Base-by-base conservation (phyloP, 2,329 filamentous ascomycete genomes). In the Monosporascus ibericus region DNA sequence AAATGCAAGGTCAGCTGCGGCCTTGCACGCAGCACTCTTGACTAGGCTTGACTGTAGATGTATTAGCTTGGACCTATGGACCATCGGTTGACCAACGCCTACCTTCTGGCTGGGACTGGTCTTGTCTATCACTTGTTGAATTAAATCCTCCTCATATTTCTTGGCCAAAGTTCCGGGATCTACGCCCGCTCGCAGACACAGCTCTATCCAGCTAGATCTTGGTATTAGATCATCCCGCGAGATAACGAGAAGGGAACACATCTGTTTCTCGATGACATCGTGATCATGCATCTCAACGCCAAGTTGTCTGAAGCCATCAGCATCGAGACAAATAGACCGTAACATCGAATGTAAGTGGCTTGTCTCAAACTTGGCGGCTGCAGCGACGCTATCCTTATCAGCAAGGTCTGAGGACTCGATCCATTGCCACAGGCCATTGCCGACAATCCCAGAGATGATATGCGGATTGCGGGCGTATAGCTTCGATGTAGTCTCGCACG, bases 1-100 rank as follows among this genome's bases (percentile, higher is more conserved):
- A 65, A 99, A 99, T 3, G 90, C 92, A 53, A 99, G 77, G 64
- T 97, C 94, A 38, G 92, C 91, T 11, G 90, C 89, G 7, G 92
- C 90, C 60, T 85, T 85, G 68, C 86, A 95, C 3, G 92, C 88
- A 49, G 92, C 92, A 40, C 75, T 71, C 62, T 83, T 85, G 44
- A 89, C 74, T 3, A 62, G 51, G 25, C 63, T 66, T 5, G 72
- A 72, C 66, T 70, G 52, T 34, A 52, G 4, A 18, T 48, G 44
- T 36, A 54, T 63, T 60, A 60, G 55, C 46, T 39, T 34, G 30
- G 24, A 22, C 11, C n/a, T 25, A 17, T 14, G n/a, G 3, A 7
- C n/a, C 20, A 48, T 15, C 22, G 7, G 39, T 14, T 8, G 14
- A 52, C 8, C 6, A 44, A 54, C 60, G 44, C 68, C 66, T 57